Evolutionary conservation across 1,139 yeast genomes (phyloP).

Genomic region (Blastobotrys arbuscula): DNA sequence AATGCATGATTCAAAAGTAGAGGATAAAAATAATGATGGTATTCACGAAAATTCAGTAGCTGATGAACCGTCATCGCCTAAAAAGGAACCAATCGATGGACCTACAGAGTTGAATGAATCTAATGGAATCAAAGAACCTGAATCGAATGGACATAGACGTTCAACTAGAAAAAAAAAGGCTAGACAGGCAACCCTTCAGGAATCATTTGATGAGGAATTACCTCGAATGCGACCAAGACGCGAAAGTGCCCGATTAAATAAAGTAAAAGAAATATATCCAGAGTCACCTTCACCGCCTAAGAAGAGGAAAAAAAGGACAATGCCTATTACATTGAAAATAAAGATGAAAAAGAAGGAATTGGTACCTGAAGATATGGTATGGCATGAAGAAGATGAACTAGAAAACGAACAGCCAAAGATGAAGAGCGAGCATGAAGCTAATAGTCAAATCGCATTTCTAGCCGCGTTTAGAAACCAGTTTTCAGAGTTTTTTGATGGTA

Average conservation of each 20-base stretch:
- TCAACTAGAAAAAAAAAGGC: background rate
- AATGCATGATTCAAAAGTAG: no score
- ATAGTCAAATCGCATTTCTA: slow-evolving; percentile 30
- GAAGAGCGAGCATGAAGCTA: slow-evolving; percentile 17
- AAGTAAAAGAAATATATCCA: slow-evolving; percentile 9
- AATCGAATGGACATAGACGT: background rate
- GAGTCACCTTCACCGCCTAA: background rate
- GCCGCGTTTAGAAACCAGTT: slow-evolving; percentile 35
- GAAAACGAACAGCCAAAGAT: slow-evolving; percentile 24
- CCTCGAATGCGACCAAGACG: background rate
- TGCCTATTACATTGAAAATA: slow-evolving; percentile 4
- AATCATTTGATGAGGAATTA: background rate
- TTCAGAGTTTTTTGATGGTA: slow-evolving; percentile 31
- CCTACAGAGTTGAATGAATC: background rate
- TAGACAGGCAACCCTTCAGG: background rate
- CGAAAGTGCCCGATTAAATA: slow-evolving; percentile 4
- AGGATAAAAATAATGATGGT: slow-evolving; percentile 3
- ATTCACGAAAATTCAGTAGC: background rate
- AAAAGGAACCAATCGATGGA: background rate
- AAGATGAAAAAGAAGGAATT: background rate
- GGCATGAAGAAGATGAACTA: slow-evolving; percentile 22
- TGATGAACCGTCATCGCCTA: background rate
- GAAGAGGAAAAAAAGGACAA: slow-evolving; percentile 2
- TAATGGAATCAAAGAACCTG: no score
- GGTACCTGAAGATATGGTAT: slow-evolving; percentile 25